Evolutionary conservation across 352 stramenopile species (phyloP).

Genomic region (Pythium aphanidermatum): DNA sequence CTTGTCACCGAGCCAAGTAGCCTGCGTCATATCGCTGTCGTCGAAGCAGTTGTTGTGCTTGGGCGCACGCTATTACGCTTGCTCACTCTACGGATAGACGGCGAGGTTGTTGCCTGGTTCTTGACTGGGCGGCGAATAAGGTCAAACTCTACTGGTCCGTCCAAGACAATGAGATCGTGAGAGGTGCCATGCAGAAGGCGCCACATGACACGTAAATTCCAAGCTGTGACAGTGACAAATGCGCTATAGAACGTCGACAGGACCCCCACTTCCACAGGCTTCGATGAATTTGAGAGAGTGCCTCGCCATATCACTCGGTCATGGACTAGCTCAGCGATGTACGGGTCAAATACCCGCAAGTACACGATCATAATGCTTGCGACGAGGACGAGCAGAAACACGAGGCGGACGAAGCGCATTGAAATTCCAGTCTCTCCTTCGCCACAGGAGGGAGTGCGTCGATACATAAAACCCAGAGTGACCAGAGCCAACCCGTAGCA

Average conservation of each 20-base stretch:
- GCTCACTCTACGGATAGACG: no score
- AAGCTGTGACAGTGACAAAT: no score
- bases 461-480: constrained; percentile 15
- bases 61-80: no score
- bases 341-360: constrained; percentile 12
- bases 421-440: constrained; percentile 2
- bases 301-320: constrained; percentile 14
- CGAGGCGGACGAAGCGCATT: constrained; percentile 2
- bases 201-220: no score
- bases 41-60: no score
- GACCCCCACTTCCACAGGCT: constrained; percentile 11
- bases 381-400: constrained; percentile 6
- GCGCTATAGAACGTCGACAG: constrained; percentile 14
- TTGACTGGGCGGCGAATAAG: no score
- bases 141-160: no score
- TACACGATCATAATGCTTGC: constrained; percentile 11
- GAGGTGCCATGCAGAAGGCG: no score
- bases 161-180: no score
- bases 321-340: neutral
- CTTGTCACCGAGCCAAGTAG: no score
- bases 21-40: no score
- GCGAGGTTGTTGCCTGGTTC: no score
- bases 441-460: constrained; percentile 12
- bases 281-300: neutral
- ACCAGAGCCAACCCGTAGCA: constrained; percentile 13